These are phyloP conservation scores for Tetracentron sinense DNA, from an alignment of 164 flowering plant species.

Conservation along the genomic window DNA sequence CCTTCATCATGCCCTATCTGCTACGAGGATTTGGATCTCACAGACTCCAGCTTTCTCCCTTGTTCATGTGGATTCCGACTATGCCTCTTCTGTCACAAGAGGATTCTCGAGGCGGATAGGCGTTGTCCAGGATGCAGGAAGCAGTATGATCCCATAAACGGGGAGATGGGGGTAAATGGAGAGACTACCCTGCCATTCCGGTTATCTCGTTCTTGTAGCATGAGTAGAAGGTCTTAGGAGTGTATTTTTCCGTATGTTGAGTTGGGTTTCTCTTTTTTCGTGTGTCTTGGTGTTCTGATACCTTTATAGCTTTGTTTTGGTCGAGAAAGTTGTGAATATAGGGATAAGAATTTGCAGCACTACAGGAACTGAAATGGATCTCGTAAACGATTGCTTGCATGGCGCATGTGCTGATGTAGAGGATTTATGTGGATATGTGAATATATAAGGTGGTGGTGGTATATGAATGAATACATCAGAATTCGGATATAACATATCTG, in stretches of 20 bases:
- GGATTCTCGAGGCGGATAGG: conserved; percentile 79
- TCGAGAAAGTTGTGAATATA: conserved; percentile 39
- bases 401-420: conserved; percentile 52
- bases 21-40: conserved; percentile 73
- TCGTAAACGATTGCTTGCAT: conserved; percentile 30
- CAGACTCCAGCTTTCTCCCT: conserved; percentile 81
- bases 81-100: conserved; percentile 93
- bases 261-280: conserved; percentile 20
- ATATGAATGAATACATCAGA: conserved; percentile 44
- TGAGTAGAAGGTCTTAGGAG: conserved; percentile 60
- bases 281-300: conserved; percentile 23
- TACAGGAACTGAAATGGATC: conserved; percentile 27
- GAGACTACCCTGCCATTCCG: conserved; percentile 41
- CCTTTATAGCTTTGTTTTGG: conserved; percentile 20
- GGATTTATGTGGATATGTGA: conserved; percentile 47
- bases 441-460: conserved; percentile 62
- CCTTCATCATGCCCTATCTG: conserved; percentile 90
- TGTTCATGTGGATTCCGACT: conserved; percentile 86
- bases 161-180: conserved; percentile 37
- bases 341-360: conserved; percentile 24
- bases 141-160: conserved; percentile 42
- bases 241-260: conserved; percentile 11
- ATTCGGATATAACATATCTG: neutral
- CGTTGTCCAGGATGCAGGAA: conserved; percentile 95
- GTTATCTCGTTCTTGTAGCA: conserved; percentile 73